Evolutionary conservation across 805 yeast genomes (phyloP), one percentile per base, ranked within the genome.

Genomic region (Saccharomycopsis javanensis): DNA sequence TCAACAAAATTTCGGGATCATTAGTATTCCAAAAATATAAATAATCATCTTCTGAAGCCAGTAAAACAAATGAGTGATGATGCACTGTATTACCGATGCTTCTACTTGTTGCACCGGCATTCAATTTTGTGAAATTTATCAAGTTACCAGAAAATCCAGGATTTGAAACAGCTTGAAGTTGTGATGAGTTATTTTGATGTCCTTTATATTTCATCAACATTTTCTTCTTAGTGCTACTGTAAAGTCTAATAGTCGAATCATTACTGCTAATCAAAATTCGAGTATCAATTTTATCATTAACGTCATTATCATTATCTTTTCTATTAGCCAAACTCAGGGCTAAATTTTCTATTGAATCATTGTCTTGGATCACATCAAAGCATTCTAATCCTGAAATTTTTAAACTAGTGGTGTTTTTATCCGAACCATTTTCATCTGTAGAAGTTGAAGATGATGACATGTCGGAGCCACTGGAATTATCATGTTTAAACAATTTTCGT

Each of bases 1-100:
- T 66, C 51, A 62, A 62, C 52, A 64, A 57, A 23, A 57, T 53
- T 23, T 62, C 67, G 4, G 66, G 66, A 48, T 68, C 71, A 23
- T 66, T 61, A 8, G 77, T 68, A 56, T 78, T 77, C 98, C 98
- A 92, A 11, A 88, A 71, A 65, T 90, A 91, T 13, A 87, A 80
- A 82, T 90, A 82, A 63, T 87, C 88, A 70, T 91, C 94, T 67
- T 91, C 97, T 11, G 95, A 86, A 0, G 96, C 96, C 6, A 86
- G 76, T 7, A 90, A 76, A 5, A 90, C 77, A 64, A 79, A 80
- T 11, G 71, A 65, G 55, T 74, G 70, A 63, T 82, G 82, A 54
- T 81, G 88, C 25, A 83, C 79, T 1, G 79, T 65, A 20, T n/a
- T 42, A 20, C 25, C 25, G 5, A 42, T 25, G 11, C 48, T 28